Base-by-base conservation (phyloP, 2,329 filamentous ascomycete species). In the Fusarium euwallaceae region DNA sequence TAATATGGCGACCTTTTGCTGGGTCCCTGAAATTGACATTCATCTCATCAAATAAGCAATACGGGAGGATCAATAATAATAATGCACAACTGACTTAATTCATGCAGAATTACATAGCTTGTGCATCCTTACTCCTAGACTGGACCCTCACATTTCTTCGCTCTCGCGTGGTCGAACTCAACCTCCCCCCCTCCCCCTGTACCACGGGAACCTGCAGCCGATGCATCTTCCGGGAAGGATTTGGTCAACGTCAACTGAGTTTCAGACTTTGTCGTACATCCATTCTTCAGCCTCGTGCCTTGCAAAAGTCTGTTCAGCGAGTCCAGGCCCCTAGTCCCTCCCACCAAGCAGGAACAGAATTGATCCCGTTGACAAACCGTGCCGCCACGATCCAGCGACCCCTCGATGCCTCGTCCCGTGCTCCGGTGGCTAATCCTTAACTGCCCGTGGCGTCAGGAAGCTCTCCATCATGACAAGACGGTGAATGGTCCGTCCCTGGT, bases 141-240 rank as follows among this genome's bases (percentile, higher is more conserved):
- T 43, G 27, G 51, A 55, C 51, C 27, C 51, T 55, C 48, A 6
- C 11, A 9, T 53, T 53, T 29, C 48, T 53, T 74, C 37, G 59
- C 61, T 39, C 61, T 59, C 69, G 61, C 53, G 34, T 69, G 61
- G 58, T 63, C 66, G n/a, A 53, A 56, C 61, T 70, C 69, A 66
- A 69, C 61, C 58, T 63, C 67, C 51, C 56, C 61, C 61, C 61
- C 58, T 63, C 67, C 51, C 56, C 61, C 61, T 64, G 37, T 32
- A 39, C 58, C 34, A 62, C 72, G 72, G 72, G 72, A 73, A 75
- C 69, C 48, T 75, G 69, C 72, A 74, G 72, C 45, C 39, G 29
- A 39, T 27, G 59, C 62, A 71, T 64, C 45, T 61, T 66, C 43
- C 20, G 48, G 41, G 39, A 24, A 58, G 51, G 39, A 32, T 55